A percentile compares a stretch with the other conserved stretches of the same genome.
phyloP scores from a whole-genome alignment of 179 eudicot species.

The Nepenthes alata region DNA sequence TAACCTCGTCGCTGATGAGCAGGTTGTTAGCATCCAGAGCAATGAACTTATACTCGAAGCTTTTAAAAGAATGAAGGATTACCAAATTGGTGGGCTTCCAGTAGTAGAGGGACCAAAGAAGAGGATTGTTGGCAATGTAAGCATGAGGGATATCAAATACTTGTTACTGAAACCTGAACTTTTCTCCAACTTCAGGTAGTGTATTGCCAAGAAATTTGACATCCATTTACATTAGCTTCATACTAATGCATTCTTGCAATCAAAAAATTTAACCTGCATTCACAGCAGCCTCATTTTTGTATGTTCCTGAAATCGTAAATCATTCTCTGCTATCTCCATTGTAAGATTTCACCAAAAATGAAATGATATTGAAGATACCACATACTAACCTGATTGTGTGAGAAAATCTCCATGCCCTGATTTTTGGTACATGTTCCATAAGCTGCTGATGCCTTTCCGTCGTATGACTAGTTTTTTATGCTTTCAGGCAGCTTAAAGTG shows the following conservation, averaged over 20 bases:
- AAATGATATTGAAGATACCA: no score
- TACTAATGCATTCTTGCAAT: not conserved
- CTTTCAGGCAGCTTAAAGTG: conserved; percentile 59
- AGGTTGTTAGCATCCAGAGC: conserved; percentile 59
- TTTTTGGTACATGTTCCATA: no score
- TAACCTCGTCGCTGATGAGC: conserved; percentile 7
- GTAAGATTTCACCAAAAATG: no score
- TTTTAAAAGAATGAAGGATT: conserved; percentile 80
- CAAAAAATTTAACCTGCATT: not conserved
- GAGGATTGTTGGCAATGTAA: conserved; percentile 70
- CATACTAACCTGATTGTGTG: no score
- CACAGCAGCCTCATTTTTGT: not conserved
- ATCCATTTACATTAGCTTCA: not conserved
- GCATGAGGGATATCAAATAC: conserved; percentile 83
- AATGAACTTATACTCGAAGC: conserved; percentile 73
- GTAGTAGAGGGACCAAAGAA: conserved; percentile 65
- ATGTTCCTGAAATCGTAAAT: no score
- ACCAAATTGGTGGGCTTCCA: conserved; percentile 86
- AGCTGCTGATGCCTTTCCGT: no score
- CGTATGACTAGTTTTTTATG: not conserved
- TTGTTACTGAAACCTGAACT: conserved; percentile 63
- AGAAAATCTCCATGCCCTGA: no score
- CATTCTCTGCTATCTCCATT: no score
- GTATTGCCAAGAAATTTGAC: not conserved
- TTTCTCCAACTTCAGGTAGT: conserved; percentile 67